Evolutionary conservation across 768 basidiomycete species (phyloP).

Genomic region (Lactarius evosmus): DNA sequence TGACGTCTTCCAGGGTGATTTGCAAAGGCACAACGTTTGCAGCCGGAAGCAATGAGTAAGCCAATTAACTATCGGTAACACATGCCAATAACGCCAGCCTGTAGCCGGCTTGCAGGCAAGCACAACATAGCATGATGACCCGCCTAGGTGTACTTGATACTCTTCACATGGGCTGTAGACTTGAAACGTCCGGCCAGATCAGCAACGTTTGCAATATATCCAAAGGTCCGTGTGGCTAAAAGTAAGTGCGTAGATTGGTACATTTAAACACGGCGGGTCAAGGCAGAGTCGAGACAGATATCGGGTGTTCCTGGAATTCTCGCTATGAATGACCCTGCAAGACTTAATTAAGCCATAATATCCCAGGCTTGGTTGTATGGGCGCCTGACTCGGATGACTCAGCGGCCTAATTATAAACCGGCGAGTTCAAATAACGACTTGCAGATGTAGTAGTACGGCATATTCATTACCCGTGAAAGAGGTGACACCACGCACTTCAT

Average conservation of each 20-base stretch:
- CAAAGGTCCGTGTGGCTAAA: background rate
- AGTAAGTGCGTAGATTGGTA: background rate
- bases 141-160: background rate
- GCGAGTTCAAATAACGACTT: background rate
- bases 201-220: background rate
- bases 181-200: background rate
- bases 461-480: too few relatives aligned
- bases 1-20: background rate
- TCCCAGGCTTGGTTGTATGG: background rate
- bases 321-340: constrained; percentile 2
- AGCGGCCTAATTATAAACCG: background rate
- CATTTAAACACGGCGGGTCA: background rate
- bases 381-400: background rate
- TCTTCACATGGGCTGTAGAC: background rate
- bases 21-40: background rate
- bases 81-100: background rate
- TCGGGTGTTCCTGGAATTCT: background rate
- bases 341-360: background rate
- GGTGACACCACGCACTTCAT: too few relatives aligned
- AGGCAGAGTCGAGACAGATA: background rate
- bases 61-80: background rate
- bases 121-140: background rate
- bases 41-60: background rate
- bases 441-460: background rate
- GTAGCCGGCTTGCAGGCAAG: background rate